These are phyloP conservation scores for Teratosphaeria nubilosa DNA, from an alignment of 2,329 filamentous ascomycete species.

Conservation along the genomic window DNA sequence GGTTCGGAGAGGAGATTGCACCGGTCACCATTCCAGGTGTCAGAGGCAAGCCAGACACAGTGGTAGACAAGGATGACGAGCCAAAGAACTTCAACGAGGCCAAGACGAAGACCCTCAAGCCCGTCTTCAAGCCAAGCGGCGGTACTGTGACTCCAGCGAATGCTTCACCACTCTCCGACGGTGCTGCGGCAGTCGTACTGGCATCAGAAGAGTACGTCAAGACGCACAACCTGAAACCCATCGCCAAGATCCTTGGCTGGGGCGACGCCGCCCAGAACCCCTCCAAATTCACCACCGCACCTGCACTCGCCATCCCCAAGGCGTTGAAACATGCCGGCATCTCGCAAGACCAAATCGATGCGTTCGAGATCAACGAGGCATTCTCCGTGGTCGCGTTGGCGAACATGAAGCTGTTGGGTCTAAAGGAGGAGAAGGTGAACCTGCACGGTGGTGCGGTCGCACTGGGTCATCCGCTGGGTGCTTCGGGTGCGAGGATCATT, in stretches of 20 bases:
- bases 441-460: conserved; percentile 91
- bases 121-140: conserved; percentile 71
- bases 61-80: conserved; percentile 82
- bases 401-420: conserved; percentile 82
- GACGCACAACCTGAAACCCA: conserved; percentile 78
- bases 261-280: conserved; percentile 86
- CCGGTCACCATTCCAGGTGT: conserved; percentile 80
- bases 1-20: conserved; percentile 77
- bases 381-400: conserved; percentile 94
- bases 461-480: conserved; percentile 88
- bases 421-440: conserved; percentile 82
- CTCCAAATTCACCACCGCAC: conserved; percentile 90
- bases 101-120: conserved; percentile 48
- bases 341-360: conserved; percentile 67
- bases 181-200: conserved; percentile 82
- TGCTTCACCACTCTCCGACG: conserved; percentile 91
- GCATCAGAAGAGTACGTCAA: conserved; percentile 91
- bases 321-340: conserved; percentile 90
- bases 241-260: conserved; percentile 97
- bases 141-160: conserved; percentile 86
- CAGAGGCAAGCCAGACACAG: conserved; percentile 77
- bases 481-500: conserved; percentile 86
- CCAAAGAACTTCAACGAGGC: conserved; percentile 68
- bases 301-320: conserved; percentile 90
- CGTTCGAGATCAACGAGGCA: conserved; percentile 98